These are phyloP conservation scores for Shiraia bambusicola DNA, from an alignment of 2,329 filamentous ascomycete species.

Conservation along the genomic window DNA sequence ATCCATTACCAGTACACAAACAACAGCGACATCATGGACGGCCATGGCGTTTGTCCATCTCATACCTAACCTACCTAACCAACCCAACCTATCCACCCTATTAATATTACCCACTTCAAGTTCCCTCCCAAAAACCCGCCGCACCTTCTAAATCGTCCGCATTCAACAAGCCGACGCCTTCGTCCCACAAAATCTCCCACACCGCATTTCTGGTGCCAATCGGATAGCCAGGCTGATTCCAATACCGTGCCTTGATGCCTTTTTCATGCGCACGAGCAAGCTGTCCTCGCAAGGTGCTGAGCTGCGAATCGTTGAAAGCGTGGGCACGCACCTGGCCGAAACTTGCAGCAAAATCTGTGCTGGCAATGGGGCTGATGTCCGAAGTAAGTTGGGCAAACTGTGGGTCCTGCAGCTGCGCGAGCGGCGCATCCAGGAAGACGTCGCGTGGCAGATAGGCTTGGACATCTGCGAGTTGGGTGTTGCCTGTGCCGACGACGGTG, in stretches of 20 bases:
- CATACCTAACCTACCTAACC: too few species aligned
- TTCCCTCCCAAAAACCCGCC: conserved; percentile 47
- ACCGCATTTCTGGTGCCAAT: conserved; percentile 52
- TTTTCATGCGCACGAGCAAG: conserved; percentile 55
- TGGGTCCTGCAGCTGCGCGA: conserved; percentile 47
- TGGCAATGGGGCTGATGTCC: conserved; percentile 56
- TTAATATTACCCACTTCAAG: conserved; percentile 18
- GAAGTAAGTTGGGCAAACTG: conserved; percentile 50
- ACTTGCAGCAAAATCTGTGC: conserved; percentile 50
- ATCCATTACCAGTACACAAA: too few species aligned
- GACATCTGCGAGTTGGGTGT: conserved; percentile 47
- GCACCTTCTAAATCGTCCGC: conserved; percentile 61
- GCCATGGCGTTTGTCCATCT: too few species aligned
- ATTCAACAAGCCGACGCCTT: conserved; percentile 63
- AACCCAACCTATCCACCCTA: too few species aligned
- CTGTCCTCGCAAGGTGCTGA: conserved; percentile 55
- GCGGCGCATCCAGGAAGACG: conserved; percentile 63
- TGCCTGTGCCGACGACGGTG: conserved; percentile 65
- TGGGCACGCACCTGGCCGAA: conserved; percentile 44
- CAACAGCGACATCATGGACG: too few species aligned
- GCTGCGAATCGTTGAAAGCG: conserved; percentile 51
- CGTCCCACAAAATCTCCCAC: conserved; percentile 59
- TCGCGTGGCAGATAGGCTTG: conserved; percentile 40
- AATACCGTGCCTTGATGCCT: conserved; percentile 63
- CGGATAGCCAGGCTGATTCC: conserved; percentile 60